Evolutionary conservation across 2,329 filamentous ascomycete genomes (phyloP), one percentile per base, ranked within the genome.

Genomic region (Cordyceps javanica): DNA sequence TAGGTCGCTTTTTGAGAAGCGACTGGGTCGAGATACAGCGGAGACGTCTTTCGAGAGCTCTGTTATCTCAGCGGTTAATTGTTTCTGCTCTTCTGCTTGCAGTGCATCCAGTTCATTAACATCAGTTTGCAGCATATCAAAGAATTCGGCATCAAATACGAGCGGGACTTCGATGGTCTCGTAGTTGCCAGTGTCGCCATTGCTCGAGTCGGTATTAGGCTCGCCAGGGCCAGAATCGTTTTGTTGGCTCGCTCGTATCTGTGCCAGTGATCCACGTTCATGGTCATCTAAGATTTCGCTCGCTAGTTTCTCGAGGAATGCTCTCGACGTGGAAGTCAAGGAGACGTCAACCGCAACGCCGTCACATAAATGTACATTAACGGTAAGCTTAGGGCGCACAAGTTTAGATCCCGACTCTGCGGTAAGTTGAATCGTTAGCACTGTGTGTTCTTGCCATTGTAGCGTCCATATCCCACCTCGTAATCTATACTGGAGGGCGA

Each of bases 71-170:
- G 70, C 67, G 46, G 80, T 81, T 66, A 96, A 80, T 42, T 78
- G 77, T 59, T 77, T 74, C 64, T 88, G 81, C 68, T 95, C 88
- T 44, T 80, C 73, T 38, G 77, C 75, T 61, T 92, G 88, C 3
- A 95, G 75, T 0, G 75, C 75, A 62, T 90, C 88, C 3, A 96
- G 75, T 45, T 82, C 81, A 23, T 79, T 80, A 16, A 95, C 80
- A 67, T 93, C 89, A 44, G 77, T 81, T 65, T 89, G 85, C 8
- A 96, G 79, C 41, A 88, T 82, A 28, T 83, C 80, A 70, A 96
- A 95, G 70, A 96, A 96, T 67, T 91, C 83, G 21, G 81, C 79
- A 66, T 94, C 90, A 25, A 90, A 90, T 2, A 83, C 83, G 2
- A 96, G 75, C 19, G 90, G 88, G 7, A 96, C 82, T 68, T 92